phyloP scores from a whole-genome alignment of 2,329 filamentous ascomycete genomes.

The Cladosporium austrohemisphaericum region DNA sequence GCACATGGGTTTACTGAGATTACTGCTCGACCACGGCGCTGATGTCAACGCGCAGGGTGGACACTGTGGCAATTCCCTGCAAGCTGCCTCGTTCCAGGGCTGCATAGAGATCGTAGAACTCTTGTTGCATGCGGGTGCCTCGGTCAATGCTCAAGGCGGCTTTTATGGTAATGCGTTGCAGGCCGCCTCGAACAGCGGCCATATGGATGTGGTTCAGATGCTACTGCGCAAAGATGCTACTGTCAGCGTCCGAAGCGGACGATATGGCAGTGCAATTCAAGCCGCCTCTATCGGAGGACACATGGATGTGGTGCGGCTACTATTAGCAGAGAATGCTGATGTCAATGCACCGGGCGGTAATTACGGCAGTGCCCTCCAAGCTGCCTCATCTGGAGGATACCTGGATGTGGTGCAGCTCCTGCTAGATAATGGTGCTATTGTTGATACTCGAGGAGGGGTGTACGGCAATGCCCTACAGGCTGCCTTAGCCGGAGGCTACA shows the following conservation, averaged over 20 bases:
- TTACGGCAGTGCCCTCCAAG: constrained; percentile 15
- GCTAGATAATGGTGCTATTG: constrained; percentile 14
- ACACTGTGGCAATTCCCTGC: constrained; percentile 14
- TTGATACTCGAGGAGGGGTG: constrained; percentile 12
- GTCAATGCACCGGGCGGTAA: constrained; percentile 13
- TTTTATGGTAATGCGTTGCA: no score
- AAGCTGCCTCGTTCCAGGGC: constrained; percentile 14
- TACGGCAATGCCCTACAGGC: constrained; percentile 17
- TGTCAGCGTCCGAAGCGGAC: neutral
- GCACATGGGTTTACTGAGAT: constrained; percentile 21
- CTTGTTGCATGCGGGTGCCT: no score
- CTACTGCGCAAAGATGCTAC: neutral
- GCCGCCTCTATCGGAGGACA: constrained; percentile 4
- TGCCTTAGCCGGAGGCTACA: constrained; percentile 1
- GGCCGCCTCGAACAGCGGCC: constrained; percentile 6
- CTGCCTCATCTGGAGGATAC: constrained; percentile 16
- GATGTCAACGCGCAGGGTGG: constrained; percentile 19
- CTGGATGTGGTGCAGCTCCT: constrained; percentile 17
- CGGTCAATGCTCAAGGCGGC: no score
- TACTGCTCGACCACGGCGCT: constrained; percentile 20
- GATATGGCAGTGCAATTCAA: neutral
- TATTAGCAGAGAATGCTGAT: constrained; percentile 19
- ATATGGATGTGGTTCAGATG: neutral
- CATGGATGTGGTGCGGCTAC: constrained; percentile 10
- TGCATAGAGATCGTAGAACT: no score